Conservation (phyloP, 371 early-diverging fungal genomes). For the Mortierella sp. region DNA sequence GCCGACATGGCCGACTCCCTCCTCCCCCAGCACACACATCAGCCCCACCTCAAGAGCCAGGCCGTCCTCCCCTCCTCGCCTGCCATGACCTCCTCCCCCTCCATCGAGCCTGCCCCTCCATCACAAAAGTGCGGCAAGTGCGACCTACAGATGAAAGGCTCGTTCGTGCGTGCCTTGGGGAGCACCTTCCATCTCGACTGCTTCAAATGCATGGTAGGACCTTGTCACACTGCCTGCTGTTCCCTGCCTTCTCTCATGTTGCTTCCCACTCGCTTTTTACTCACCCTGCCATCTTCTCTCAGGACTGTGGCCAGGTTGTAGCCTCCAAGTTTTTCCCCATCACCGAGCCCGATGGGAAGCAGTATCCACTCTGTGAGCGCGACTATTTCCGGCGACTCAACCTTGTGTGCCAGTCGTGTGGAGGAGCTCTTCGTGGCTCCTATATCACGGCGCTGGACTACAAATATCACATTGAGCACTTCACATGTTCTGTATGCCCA, state of each 20-base stretch:
- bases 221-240: neutral
- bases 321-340: slow-evolving; percentile 91
- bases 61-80: slow-evolving; percentile 30
- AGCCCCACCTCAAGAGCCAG: slow-evolving; percentile 35
- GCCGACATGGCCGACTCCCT: slow-evolving; percentile 42
- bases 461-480: slow-evolving; percentile 97
- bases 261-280: neutral
- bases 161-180: slow-evolving; percentile 91
- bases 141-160: slow-evolving; percentile 67
- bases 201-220: slow-evolving; percentile 89
- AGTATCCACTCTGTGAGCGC: slow-evolving; percentile 84
- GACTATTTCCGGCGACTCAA: slow-evolving; percentile 89
- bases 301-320: slow-evolving; percentile 89
- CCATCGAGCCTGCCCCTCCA: slow-evolving; percentile 46
- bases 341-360: slow-evolving; percentile 68
- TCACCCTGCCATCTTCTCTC: neutral
- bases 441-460: slow-evolving; percentile 92
- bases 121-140: slow-evolving; percentile 63
- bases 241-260: neutral
- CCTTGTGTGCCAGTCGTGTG: slow-evolving; percentile 92
- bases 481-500: slow-evolving; percentile 94
- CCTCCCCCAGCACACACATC: slow-evolving; percentile 46
- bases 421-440: slow-evolving; percentile 87
- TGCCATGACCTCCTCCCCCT: slow-evolving; percentile 12
- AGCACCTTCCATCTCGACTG: slow-evolving; percentile 92